These are phyloP conservation scores for Alternaria metachromatica DNA, from an alignment of 2,329 filamentous ascomycete species.

Conservation along the genomic window DNA sequence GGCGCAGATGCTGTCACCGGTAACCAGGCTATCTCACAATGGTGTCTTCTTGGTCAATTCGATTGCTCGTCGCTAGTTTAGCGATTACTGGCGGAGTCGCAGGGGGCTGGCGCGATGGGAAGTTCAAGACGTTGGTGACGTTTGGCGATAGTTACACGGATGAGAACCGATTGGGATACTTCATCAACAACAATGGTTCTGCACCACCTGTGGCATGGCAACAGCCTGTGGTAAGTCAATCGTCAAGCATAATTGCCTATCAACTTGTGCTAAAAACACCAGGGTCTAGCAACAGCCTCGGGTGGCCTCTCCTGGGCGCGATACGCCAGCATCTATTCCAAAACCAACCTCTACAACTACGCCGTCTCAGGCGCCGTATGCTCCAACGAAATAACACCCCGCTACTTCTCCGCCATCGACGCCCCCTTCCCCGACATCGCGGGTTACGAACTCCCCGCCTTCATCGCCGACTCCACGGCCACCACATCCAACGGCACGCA, in stretches of 20 bases:
- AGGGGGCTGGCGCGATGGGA: constrained; percentile 49
- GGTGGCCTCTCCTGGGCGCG: constrained; percentile 75
- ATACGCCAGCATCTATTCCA: constrained; percentile 67
- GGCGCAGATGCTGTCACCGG: neutral
- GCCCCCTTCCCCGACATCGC: constrained; percentile 64
- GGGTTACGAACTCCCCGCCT: constrained; percentile 57
- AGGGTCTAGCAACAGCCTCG: constrained; percentile 62
- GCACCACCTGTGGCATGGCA: constrained; percentile 69
- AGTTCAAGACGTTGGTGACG: constrained; percentile 68
- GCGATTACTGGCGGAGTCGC: constrained; percentile 25
- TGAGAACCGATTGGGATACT: constrained; percentile 70
- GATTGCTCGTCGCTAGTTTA: constrained; percentile 28
- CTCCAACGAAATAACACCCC: constrained; percentile 70
- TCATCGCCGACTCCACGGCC: constrained; percentile 52
- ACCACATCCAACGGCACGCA: constrained; percentile 45
- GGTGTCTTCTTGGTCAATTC: constrained; percentile 27
- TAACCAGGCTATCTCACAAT: constrained; percentile 20
- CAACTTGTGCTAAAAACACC: constrained; percentile 1
- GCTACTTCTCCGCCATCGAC: constrained; percentile 60
- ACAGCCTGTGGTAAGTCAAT: constrained; percentile 51
- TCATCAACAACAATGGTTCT: constrained; percentile 61
- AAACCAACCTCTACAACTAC: constrained; percentile 67
- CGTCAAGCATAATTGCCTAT: too few relatives aligned
- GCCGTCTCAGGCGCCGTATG: constrained; percentile 76
- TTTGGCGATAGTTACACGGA: constrained; percentile 83